Percentiles rank a stretch among this genome's conserved stretches.
These are phyloP conservation scores for Sphaerulina vaccinii DNA, from an alignment of 2,329 filamentous ascomycete genomes.

Conservation along the genomic window DNA sequence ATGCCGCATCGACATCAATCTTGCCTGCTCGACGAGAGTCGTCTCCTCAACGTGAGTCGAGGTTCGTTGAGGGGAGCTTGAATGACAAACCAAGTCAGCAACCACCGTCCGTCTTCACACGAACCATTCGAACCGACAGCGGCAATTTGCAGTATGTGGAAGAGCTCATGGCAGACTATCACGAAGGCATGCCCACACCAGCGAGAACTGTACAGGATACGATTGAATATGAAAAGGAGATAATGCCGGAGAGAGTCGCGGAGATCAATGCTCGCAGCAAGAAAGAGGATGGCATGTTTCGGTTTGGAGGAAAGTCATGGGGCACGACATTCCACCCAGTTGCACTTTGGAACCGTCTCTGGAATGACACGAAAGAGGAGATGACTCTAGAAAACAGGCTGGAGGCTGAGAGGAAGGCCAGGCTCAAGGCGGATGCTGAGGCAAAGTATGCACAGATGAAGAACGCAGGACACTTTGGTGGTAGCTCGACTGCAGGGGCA, in stretches of 20 bases:
- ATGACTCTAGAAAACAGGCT: slow-evolving; percentile 40
- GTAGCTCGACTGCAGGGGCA: slow-evolving; percentile 2
- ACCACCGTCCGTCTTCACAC: slow-evolving; percentile 68
- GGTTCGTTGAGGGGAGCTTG: slow-evolving; percentile 78
- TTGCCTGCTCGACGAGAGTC: slow-evolving; percentile 23
- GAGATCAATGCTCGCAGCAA: slow-evolving; percentile 31
- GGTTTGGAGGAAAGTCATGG: slow-evolving; percentile 56
- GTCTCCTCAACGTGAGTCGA: slow-evolving; percentile 56
- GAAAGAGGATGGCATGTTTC: slow-evolving; percentile 49
- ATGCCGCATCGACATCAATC: slow-evolving; percentile 29
- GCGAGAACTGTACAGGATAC: slow-evolving; percentile 21
- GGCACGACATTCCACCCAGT: slow-evolving; percentile 56
- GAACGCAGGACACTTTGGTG: slow-evolving; percentile 49
- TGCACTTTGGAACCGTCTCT: slow-evolving; percentile 48
- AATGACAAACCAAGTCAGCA: slow-evolving; percentile 71
- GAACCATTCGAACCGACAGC: slow-evolving; percentile 34
- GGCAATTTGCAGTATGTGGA: slow-evolving; percentile 37
- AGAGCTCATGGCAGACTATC: slow-evolving; percentile 42
- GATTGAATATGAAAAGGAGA: slow-evolving; percentile 25
- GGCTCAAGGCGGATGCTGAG: slow-evolving; percentile 49
- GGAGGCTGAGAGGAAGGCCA: slow-evolving; percentile 42
- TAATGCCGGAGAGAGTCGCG: slow-evolving; percentile 23
- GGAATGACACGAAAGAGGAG: slow-evolving; percentile 48
- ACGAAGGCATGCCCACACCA: slow-evolving; percentile 26
- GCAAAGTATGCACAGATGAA: slow-evolving; percentile 56